A percentile compares a stretch with the other conserved stretches of the same genome.
Conservation (phyloP, 352 stramenopile species). For the Globisporangium irregulare region DNA sequence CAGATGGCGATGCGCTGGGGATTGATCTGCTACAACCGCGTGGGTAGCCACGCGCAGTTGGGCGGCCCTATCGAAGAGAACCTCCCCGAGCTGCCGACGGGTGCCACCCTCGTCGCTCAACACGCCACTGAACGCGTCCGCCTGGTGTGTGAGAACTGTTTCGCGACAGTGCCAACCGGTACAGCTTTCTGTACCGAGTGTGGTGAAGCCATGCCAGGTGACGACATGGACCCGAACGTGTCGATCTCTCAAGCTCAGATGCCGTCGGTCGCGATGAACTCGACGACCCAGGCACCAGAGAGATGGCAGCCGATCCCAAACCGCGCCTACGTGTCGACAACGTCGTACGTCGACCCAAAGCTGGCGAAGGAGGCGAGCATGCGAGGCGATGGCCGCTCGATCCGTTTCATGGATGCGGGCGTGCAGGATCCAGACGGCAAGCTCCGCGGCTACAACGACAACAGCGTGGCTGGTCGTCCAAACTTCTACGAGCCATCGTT, state of each 20-base stretch:
- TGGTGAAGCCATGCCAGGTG: conserved; percentile 79
- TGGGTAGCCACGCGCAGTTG: conserved; percentile 67
- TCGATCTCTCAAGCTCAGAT: conserved; percentile 88
- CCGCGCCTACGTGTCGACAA: conserved; percentile 83
- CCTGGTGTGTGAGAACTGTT: conserved; percentile 88
- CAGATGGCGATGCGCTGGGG: conserved; percentile 86
- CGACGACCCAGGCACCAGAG: conserved; percentile 66
- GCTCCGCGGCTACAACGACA: conserved; percentile 81
- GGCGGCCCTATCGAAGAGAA: conserved; percentile 62
- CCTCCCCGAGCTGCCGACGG: conserved; percentile 69
- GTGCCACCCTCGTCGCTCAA: conserved; percentile 61
- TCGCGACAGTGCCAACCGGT: conserved; percentile 74
- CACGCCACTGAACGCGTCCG: conserved; percentile 58
- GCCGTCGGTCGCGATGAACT: conserved; percentile 82
- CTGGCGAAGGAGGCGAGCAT: conserved; percentile 67
- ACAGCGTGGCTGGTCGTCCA: conserved; percentile 44
- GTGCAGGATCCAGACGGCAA: conserved; percentile 84
- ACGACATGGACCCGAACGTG: conserved; percentile 71
- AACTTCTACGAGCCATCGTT: conserved; percentile 90
- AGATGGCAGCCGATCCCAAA: conserved; percentile 84
- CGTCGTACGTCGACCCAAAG: conserved; percentile 88
- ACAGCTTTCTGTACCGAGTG: conserved; percentile 89
- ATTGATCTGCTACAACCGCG: conserved; percentile 87
- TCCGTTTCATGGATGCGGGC: conserved; percentile 85
- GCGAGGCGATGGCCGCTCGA: conserved; percentile 76